These are phyloP conservation scores for Penstemon davidsonii DNA, from an alignment of 257 asterid genomes.

Conservation along the genomic window DNA sequence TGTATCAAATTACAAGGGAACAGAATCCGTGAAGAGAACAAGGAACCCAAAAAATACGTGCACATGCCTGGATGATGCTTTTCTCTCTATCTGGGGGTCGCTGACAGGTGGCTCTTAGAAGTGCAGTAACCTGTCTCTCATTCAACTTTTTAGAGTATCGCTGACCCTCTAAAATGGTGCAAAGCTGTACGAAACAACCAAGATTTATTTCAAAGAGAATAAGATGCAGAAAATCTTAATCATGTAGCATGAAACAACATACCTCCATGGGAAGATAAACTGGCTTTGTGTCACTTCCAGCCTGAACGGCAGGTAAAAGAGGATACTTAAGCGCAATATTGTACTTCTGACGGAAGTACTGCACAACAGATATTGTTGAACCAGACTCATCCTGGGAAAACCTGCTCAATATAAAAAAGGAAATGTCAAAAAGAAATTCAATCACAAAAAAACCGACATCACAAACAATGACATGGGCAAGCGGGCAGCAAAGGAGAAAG, in stretches of 20 bases:
- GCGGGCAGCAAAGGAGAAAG: neutral
- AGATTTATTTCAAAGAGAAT: neutral
- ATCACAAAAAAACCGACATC: neutral
- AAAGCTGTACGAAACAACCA: slow-evolving; percentile 39
- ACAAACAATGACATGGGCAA: neutral
- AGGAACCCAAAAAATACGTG: neutral
- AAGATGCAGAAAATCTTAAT: neutral
- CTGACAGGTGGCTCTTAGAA: slow-evolving; percentile 73
- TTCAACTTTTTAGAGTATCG: slow-evolving; percentile 52
- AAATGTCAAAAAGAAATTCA: neutral
- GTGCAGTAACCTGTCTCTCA: slow-evolving; percentile 60
- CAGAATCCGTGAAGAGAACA: neutral
- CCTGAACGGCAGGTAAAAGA: slow-evolving; percentile 59
- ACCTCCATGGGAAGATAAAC: slow-evolving; percentile 89
- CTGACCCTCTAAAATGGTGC: slow-evolving; percentile 60
- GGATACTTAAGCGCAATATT: slow-evolving; percentile 36
- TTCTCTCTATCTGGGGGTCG: slow-evolving; percentile 49
- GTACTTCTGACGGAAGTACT: slow-evolving; percentile 55
- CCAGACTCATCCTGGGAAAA: slow-evolving; percentile 53
- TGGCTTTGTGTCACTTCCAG: slow-evolving; percentile 62
- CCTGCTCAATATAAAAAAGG: slow-evolving; percentile 34
- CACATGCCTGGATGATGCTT: slow-evolving; percentile 37
- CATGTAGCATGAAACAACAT: neutral
- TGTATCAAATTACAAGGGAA: neutral
- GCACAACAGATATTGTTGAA: slow-evolving; percentile 34